Percentiles rank a stretch among this genome's conserved stretches.
These are phyloP conservation scores for Apiotrichum sp. DNA, from an alignment of 1,284 basidiomycete genomes.

Conservation along the genomic window DNA sequence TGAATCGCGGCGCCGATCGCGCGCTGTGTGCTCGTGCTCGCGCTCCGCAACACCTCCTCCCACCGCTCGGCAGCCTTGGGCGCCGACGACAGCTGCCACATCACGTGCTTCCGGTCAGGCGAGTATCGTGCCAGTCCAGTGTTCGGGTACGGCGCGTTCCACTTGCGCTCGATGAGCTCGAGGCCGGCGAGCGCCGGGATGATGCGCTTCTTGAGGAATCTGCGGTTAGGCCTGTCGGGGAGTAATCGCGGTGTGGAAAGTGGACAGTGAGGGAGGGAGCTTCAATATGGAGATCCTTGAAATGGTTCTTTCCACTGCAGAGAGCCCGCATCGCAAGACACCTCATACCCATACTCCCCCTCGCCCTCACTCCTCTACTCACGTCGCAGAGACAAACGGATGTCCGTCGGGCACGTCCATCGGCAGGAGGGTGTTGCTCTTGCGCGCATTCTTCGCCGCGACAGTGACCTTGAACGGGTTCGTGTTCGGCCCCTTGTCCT, in stretches of 20 bases:
- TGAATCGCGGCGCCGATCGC: neutral
- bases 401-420: conserved; percentile 29
- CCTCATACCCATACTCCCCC: too few species aligned
- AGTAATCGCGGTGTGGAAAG: neutral
- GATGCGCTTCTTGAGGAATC: conserved; percentile 39
- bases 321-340: too few species aligned
- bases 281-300: too few species aligned
- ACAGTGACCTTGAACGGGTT: neutral
- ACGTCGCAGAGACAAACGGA: conserved; percentile 37
- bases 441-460: conserved; percentile 8
- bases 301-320: too few species aligned
- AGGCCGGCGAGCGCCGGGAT: conserved; percentile 35
- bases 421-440: conserved; percentile 1
- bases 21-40: neutral
- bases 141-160: neutral
- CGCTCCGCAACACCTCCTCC: neutral
- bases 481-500: neutral
- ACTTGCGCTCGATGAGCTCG: conserved; percentile 26
- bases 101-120: conserved; percentile 3
- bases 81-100: conserved; percentile 7
- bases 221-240: conserved; percentile 14
- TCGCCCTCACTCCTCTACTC: conserved; percentile 15
- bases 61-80: conserved; percentile 4
- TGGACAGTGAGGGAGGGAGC: neutral
- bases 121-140: neutral